Conservation (phyloP, 2,329 filamentous ascomycete genomes). For the Torrubiellomyces zombiae region DNA sequence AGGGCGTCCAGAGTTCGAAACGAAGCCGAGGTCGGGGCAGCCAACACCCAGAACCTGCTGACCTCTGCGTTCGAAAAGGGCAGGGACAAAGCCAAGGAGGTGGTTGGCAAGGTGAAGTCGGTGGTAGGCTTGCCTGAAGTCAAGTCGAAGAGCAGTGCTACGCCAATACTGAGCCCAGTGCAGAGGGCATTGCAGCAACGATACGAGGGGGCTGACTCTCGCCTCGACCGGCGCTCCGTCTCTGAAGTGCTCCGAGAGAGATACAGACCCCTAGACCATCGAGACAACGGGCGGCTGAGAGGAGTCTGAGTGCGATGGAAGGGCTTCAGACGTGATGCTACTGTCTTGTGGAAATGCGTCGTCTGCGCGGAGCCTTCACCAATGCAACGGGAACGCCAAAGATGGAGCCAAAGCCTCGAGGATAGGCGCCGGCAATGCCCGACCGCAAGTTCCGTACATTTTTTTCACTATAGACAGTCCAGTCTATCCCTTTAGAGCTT, state of each 20-base stretch:
- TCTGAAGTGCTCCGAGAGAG: constrained; percentile 37
- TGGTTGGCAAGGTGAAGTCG: constrained; percentile 20
- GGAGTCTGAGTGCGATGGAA: too few relatives aligned
- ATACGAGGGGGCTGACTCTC: constrained; percentile 28
- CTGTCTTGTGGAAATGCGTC: too few relatives aligned
- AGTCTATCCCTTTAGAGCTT: too few relatives aligned
- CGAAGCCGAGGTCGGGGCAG: constrained; percentile 13
- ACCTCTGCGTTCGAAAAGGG: constrained; percentile 22
- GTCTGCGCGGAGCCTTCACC: too few relatives aligned
- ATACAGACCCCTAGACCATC: constrained; percentile 31
- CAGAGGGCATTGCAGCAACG: constrained; percentile 35
- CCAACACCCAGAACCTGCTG: constrained; percentile 20
- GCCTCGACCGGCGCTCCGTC: constrained; percentile 27
- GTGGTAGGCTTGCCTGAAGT: constrained; percentile 19
- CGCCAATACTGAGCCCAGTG: constrained; percentile 18
- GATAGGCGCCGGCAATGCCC: too few relatives aligned
- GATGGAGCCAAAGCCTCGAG: too few relatives aligned
- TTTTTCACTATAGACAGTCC: too few relatives aligned
- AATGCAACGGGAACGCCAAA: too few relatives aligned
- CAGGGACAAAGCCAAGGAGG: constrained; percentile 23
- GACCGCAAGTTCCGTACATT: too few relatives aligned
- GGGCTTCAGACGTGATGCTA: too few relatives aligned
- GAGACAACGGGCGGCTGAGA: constrained; percentile 27
- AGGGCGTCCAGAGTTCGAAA: constrained; percentile 67
- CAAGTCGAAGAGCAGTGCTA: constrained; percentile 15